Evolutionary conservation across 1,284 basidiomycete species (phyloP).

Genomic region (Fomitiporia mediterranea): DNA sequence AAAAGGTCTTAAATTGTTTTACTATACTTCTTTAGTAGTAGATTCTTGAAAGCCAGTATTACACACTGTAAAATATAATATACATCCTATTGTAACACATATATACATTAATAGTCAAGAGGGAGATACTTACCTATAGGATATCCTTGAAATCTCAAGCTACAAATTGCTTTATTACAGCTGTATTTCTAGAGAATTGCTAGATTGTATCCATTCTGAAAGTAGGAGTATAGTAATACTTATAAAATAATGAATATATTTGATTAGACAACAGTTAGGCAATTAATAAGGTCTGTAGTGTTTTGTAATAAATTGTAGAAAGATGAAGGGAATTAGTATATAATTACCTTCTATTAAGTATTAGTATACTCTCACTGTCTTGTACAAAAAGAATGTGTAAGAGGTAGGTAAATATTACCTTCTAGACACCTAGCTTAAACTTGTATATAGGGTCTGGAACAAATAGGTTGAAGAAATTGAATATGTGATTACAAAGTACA

Average conservation of each 20-base stretch:
- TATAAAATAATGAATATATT: too few relatives aligned
- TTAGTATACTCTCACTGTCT: background rate
- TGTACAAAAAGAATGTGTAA: slow-evolving; percentile 24
- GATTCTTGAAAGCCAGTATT: slow-evolving; percentile 33
- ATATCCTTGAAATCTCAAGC: slow-evolving; percentile 34
- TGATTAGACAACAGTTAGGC: too few relatives aligned
- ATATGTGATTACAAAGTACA: slow-evolving; percentile 19
- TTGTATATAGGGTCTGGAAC: slow-evolving; percentile 28
- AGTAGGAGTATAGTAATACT: slow-evolving; percentile 27
- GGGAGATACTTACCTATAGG: slow-evolving; percentile 27
- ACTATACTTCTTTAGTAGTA: slow-evolving; percentile 30
- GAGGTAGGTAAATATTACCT: slow-evolving; percentile 27
- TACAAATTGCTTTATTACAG: slow-evolving; percentile 32
- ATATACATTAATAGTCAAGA: slow-evolving; percentile 4
- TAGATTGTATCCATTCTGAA: slow-evolving; percentile 33
- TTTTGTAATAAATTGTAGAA: too few relatives aligned
- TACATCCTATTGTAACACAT: slow-evolving; percentile 20
- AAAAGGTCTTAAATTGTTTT: slow-evolving; percentile 25
- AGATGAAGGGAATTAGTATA: background rate
- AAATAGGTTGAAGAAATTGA: slow-evolving; percentile 24
- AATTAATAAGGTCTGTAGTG: slow-evolving; percentile 17
- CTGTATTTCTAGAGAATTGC: slow-evolving; percentile 28
- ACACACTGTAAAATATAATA: slow-evolving; percentile 28
- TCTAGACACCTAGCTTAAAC: slow-evolving; percentile 29
- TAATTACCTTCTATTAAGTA: background rate